Base-by-base conservation (phyloP, 2,329 filamentous ascomycete genomes). In the Xenosphaeropsis pyriputrescens region DNA sequence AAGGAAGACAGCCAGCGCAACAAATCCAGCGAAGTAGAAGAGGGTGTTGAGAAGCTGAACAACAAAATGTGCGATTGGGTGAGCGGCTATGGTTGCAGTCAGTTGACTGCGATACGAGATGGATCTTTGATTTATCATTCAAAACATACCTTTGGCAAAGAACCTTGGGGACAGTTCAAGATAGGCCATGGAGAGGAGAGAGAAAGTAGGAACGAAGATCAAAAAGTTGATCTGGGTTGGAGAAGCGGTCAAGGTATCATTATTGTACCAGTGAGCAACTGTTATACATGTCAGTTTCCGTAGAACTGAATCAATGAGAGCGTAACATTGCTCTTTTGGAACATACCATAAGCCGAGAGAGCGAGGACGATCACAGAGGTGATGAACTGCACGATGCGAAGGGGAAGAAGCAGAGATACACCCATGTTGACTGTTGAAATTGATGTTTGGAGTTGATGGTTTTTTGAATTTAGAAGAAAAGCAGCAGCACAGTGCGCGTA, bases 231-330 rank as follows among this genome's bases (percentile, higher is more conserved):
- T 56, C 43, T 72, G 64, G 3, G 63, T 58, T 0, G 74, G 73
- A n/a, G 72, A 64, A 14, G 62, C 47, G 3, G 63, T 64, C 45
- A 65, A 59, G 49, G 69, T 79, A 48, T 72, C 59, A 42, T 56
- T 59, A 51, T 68, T 63, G 53, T 74, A 76, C 68, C 70, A 77
- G 55, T 76, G 62, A 45, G 68, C 61, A 39, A 78, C 74, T 78
- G 39, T 41, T 19, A 26, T 3, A 11, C 8, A 9, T 26, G 12
- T 26, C 8, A 26, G 22, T 26, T 26, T 18, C 16, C 17, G 11
- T 16, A 32, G 7, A 13, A 19, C 29, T 13, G 14, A n/a, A 14
- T 15, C 16, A 29, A 13, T 11, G n/a, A 17, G 18, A 12, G 15
- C 45, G 22, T 45, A n/a, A n/a, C n/a, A 41, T 31, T 32, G 22